These are phyloP conservation scores for Fusarium oligoseptatum DNA, from an alignment of 2,329 filamentous ascomycete genomes.

Conservation along the genomic window DNA sequence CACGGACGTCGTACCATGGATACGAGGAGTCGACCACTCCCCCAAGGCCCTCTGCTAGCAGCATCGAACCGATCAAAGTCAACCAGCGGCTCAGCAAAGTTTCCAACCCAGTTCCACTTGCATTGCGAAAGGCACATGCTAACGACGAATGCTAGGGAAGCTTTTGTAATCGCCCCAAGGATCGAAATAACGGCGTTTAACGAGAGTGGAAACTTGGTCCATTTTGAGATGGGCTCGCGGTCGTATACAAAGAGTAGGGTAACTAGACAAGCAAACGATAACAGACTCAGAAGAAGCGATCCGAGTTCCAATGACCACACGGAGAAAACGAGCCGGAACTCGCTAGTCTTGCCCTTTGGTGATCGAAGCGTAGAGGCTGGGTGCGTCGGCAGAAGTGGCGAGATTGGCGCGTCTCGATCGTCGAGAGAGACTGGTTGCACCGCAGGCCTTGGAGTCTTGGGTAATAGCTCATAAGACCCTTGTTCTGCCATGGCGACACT, in stretches of 20 bases:
- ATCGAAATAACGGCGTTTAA: slow-evolving; percentile 31
- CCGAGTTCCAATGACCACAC: neutral
- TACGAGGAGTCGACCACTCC: slow-evolving; percentile 13
- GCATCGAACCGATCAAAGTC: slow-evolving; percentile 38
- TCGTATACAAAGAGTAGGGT: neutral
- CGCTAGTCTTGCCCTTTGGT: neutral
- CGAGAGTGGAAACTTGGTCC: slow-evolving; percentile 3
- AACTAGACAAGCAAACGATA: slow-evolving; percentile 5
- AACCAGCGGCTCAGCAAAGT: neutral
- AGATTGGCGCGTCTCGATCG: neutral
- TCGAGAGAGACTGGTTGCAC: neutral
- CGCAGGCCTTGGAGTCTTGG: neutral
- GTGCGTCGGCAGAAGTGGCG: neutral
- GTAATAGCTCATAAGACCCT: neutral
- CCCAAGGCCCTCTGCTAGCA: slow-evolving; percentile 29
- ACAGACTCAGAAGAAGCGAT: neutral
- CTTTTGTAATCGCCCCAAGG: slow-evolving; percentile 14
- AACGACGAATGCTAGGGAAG: neutral
- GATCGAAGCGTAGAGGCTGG: neutral
- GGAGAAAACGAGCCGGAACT: neutral
- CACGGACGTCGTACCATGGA: slow-evolving; percentile 18
- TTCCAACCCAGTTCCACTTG: slow-evolving; percentile 34
- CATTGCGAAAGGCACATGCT: slow-evolving; percentile 30
- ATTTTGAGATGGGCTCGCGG: slow-evolving; percentile 16
- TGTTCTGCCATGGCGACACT: neutral